Evolutionary conservation across 805 yeast genomes (phyloP), one percentile per base, ranked within the genome.

Genomic region (Candida ponderosae): DNA sequence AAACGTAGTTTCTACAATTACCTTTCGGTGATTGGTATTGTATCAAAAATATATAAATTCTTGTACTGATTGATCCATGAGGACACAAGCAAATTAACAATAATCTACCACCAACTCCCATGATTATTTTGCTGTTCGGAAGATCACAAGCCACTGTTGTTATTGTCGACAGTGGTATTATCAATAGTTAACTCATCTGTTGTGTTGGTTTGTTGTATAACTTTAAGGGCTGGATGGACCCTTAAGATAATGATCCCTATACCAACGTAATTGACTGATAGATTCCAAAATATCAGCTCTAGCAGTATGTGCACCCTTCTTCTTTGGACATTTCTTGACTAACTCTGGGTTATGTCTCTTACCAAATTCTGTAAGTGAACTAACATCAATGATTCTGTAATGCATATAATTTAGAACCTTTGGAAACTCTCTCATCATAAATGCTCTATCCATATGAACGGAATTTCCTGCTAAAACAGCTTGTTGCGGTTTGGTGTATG

Each of bases 381-480:
- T 80, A 14, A 93, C 98, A 53, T 93, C 99, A 30, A 93, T 73
- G 29, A 89, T 69, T 38, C 99, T 71, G 56, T 93, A 93, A 54
- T 73, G 78, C 32, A 78, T 50, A 15, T 67, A 68, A 30, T 73
- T 73, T n/a, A 73, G 57, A 7, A 86, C 79, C 34, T 69, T 58
- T 1, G 97, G 97, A 64, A 93, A 79, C 51, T 90, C 96, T 37
- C 74, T 69, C 54, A 76, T 63, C 81, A 93, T 72, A 59, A 90
- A 93, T 35, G 82, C 68, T 40, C 87, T 73, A 57, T 93, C 99
- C 79, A 86, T 80, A 57, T 93, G 97, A 16, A 93, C 79, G 0
- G 95, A 74, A 48, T 90, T 93, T 2, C 99, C 99, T 0, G 95
- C 95, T 38, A 93, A 59, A 0, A 93, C 61, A 2, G 88, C 97